phyloP scores from a whole-genome alignment of 495 filamentous ascomycete species.

The Trichoderma virens region DNA sequence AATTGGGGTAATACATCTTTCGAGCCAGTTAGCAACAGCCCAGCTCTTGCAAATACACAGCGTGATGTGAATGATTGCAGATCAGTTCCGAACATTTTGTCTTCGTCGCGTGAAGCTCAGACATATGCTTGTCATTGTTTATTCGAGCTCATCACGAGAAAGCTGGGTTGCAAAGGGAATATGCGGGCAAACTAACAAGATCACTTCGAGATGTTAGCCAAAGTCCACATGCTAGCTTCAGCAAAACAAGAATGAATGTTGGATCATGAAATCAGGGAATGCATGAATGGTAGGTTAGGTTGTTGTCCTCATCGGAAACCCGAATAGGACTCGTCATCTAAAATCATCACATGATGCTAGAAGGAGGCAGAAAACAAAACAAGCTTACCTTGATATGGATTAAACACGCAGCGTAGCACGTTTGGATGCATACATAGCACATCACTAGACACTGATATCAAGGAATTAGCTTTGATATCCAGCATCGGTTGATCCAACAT shows the following conservation, averaged over 20 bases:
- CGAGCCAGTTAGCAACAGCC: neutral
- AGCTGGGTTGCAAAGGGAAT: slow-evolving; percentile 8
- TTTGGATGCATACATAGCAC: neutral
- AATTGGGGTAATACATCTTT: neutral
- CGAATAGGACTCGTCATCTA: slow-evolving; percentile 89
- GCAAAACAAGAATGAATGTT: slow-evolving; percentile 11
- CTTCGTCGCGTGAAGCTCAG: slow-evolving; percentile 47
- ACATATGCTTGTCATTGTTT: slow-evolving; percentile 84
- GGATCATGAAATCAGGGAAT: slow-evolving; percentile 40
- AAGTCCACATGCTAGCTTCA: slow-evolving; percentile 7
- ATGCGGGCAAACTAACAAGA: slow-evolving; percentile 5
- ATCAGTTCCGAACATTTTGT: slow-evolving; percentile 11
- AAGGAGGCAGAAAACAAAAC: slow-evolving; percentile 9
- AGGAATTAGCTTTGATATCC: neutral
- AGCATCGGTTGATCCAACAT: slow-evolving; percentile 5
- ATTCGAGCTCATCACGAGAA: slow-evolving; percentile 54
- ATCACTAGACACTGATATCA: slow-evolving; percentile 7
- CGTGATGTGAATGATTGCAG: slow-evolving; percentile 18
- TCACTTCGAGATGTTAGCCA: slow-evolving; percentile 14
- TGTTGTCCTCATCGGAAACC: slow-evolving; percentile 70
- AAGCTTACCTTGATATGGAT: slow-evolving; percentile 15
- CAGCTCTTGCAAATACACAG: neutral
- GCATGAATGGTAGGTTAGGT: slow-evolving; percentile 77
- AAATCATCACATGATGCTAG: slow-evolving; percentile 53
- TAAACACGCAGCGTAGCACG: neutral